These are phyloP conservation scores for Fomitopsis palustris DNA, from an alignment of 1,284 basidiomycete species.

Conservation along the genomic window DNA sequence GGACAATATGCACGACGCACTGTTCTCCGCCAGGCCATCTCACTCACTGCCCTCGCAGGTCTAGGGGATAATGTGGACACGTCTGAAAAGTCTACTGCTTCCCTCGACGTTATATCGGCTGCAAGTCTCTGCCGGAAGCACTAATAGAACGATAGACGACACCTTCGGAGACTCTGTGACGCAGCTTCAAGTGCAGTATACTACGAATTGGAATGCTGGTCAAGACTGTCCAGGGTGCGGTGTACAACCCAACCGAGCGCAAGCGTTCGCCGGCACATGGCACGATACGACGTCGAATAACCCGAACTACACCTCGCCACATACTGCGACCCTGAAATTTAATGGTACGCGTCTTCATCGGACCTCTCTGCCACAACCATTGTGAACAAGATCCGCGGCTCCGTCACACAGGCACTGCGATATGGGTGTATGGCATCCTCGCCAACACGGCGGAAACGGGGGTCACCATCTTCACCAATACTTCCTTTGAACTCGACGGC, in stretches of 20 bases:
- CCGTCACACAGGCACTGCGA: background rate
- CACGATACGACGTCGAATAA: background rate
- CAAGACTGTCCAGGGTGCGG: background rate
- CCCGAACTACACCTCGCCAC: background rate
- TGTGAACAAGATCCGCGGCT: too few species aligned
- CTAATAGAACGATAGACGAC: background rate
- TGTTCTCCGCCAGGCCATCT: too few species aligned
- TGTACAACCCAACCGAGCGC: background rate
- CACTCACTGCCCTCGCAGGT: too few species aligned
- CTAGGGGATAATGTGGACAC: too few species aligned
- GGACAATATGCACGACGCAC: too few species aligned
- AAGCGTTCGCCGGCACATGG: background rate
- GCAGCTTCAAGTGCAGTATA: background rate
- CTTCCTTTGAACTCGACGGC: background rate
- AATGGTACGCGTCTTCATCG: background rate
- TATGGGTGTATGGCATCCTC: background rate
- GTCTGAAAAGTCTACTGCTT: too few species aligned
- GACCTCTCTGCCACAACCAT: too few species aligned
- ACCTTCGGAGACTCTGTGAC: background rate
- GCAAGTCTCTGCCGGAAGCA: background rate
- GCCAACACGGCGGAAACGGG: background rate
- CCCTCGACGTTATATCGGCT: background rate
- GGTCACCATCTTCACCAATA: background rate
- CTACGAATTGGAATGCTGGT: background rate
- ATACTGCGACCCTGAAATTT: background rate